Percentiles rank a stretch among this genome's conserved stretches.
Conservation (phyloP, 116 monocot genomes). For the Papilionanthe hybrid region DNA sequence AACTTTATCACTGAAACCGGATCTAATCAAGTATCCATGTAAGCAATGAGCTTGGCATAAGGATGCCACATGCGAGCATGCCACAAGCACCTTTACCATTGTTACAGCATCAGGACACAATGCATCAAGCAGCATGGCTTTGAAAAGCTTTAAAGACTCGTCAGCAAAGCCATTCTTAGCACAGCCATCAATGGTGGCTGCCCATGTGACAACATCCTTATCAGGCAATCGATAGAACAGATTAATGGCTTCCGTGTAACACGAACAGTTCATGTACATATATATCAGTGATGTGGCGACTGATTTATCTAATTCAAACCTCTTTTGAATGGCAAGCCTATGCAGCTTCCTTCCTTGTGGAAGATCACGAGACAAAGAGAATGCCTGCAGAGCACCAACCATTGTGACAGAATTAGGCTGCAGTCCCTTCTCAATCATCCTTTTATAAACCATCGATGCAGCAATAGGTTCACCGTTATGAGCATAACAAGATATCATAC, state of each 20-base stretch:
- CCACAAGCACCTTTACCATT: slow-evolving; percentile 56
- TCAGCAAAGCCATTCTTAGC: slow-evolving; percentile 39
- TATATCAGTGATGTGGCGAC: slow-evolving; percentile 65
- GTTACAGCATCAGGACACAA: slow-evolving; percentile 53
- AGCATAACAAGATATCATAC: slow-evolving; percentile 42
- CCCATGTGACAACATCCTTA: slow-evolving; percentile 55
- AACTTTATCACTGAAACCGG: slow-evolving; percentile 38
- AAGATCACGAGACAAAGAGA: slow-evolving; percentile 29
- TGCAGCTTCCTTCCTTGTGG: slow-evolving; percentile 50
- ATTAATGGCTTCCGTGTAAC: slow-evolving; percentile 32
- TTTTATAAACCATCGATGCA: slow-evolving; percentile 44
- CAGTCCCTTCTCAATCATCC: slow-evolving; percentile 24
- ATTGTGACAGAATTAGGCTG: slow-evolving; percentile 48
- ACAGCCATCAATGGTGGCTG: slow-evolving; percentile 49
- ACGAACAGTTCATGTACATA: slow-evolving; percentile 82
- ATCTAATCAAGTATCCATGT: slow-evolving; percentile 40
- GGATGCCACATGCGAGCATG: slow-evolving; percentile 34
- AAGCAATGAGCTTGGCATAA: slow-evolving; percentile 39
- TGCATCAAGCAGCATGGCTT: slow-evolving; percentile 29
- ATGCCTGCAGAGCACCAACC: slow-evolving; percentile 52
- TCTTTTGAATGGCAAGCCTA: slow-evolving; percentile 24
- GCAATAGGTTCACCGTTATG: slow-evolving; percentile 27
- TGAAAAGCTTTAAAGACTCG: slow-evolving; percentile 42
- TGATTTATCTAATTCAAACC: slow-evolving; percentile 34
- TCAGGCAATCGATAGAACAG: slow-evolving; percentile 44